phyloP scores from a whole-genome alignment of 2,329 filamentous ascomycete genomes.

The Septoria linicola region DNA sequence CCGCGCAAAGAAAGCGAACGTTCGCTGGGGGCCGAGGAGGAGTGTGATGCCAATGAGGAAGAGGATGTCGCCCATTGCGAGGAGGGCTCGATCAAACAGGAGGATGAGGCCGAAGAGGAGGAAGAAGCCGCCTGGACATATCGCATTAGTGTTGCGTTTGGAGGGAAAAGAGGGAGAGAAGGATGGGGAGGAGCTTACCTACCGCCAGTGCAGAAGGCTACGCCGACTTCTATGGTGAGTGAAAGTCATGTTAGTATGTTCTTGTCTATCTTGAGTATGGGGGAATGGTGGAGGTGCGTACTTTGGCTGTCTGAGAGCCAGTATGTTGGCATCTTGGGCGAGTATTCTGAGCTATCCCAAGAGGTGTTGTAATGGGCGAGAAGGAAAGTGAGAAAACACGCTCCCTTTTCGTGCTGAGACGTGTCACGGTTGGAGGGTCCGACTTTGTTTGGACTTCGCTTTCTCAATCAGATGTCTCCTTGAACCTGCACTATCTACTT shows the following conservation, averaged over 20 bases:
- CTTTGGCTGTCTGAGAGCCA: conserved; percentile 96
- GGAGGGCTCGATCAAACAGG: conserved; percentile 97
- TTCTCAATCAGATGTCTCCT: no score
- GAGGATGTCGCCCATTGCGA: conserved; percentile 99
- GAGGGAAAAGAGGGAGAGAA: background rate
- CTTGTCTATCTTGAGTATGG: no score
- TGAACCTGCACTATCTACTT: no score
- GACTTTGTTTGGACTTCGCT: no score
- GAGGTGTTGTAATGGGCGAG: background rate
- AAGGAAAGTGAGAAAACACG: background rate
- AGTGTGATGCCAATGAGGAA: conserved; percentile 95
- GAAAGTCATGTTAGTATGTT: background rate
- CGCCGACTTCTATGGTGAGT: conserved; percentile 79
- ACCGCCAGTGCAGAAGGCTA: conserved; percentile 97
- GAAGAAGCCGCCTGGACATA: conserved; percentile 77
- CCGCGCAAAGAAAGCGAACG: conserved; percentile 88
- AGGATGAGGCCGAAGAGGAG: conserved; percentile 89
- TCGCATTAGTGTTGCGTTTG: conserved; percentile 20
- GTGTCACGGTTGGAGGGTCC: no score
- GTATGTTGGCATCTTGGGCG: conserved; percentile 73
- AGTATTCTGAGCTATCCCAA: background rate
- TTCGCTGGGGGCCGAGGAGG: conserved; percentile 91
- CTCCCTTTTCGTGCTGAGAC: no score
- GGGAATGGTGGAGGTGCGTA: conserved; percentile 50
- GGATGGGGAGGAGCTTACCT: conserved; percentile 48